Percentiles rank a stretch among this genome's conserved stretches.
These are phyloP conservation scores for Pilasporangium apinafurcum DNA, from an alignment of 352 stramenopile genomes.

Conservation along the genomic window DNA sequence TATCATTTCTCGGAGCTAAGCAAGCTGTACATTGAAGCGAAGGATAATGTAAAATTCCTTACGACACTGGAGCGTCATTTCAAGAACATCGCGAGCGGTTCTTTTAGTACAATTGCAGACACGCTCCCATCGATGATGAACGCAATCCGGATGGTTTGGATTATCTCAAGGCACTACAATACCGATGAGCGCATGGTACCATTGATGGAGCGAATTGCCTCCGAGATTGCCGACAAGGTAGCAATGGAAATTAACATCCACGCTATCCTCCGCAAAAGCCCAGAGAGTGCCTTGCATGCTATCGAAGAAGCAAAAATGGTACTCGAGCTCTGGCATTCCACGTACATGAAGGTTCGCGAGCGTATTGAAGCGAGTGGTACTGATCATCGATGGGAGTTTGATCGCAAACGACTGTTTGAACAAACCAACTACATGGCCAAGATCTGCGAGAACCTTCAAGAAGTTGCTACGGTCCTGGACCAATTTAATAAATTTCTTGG, in stretches of 20 bases:
- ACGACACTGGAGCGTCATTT: constrained; percentile 95
- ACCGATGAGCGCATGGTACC: constrained; percentile 96
- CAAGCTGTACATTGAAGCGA: constrained; percentile 94
- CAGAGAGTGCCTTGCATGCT: constrained; percentile 67
- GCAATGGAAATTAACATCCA: constrained; percentile 89
- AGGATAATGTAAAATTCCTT: constrained; percentile 96
- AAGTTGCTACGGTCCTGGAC: constrained; percentile 90
- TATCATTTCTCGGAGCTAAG: constrained; percentile 93
- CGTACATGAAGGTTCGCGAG: constrained; percentile 93
- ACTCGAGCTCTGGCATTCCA: constrained; percentile 90
- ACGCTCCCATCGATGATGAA: constrained; percentile 96
- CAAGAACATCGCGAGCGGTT: constrained; percentile 91
- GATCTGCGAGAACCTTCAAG: constrained; percentile 92
- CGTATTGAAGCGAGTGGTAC: constrained; percentile 92
- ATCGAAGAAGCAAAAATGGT: constrained; percentile 91
- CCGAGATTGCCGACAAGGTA: constrained; percentile 92
- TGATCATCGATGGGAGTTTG: constrained; percentile 95
- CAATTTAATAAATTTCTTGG: constrained; percentile 96
- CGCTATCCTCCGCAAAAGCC: constrained; percentile 78
- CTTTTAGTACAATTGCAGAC: constrained; percentile 89
- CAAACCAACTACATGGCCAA: constrained; percentile 96
- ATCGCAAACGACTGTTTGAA: constrained; percentile 92
- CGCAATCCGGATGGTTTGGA: constrained; percentile 96
- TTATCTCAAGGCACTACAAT: constrained; percentile 97
- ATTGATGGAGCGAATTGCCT: constrained; percentile 94